Conservation (phyloP, 2,329 filamentous ascomycete genomes). For the Camillea tinctor region DNA sequence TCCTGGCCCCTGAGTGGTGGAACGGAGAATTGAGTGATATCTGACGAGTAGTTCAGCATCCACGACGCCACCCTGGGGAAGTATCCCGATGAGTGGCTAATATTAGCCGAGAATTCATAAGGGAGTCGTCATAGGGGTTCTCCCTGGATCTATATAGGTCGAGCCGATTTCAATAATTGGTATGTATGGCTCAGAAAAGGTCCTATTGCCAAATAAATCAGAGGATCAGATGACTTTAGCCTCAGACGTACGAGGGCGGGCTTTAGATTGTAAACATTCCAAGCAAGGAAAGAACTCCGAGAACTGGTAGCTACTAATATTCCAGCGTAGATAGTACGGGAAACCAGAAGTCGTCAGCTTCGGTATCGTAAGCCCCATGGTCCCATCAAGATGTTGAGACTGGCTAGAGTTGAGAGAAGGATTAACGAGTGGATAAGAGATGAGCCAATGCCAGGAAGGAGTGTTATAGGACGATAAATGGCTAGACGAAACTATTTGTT, state of each 20-base stretch:
- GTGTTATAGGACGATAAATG: constrained; percentile 5
- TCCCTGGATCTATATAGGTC: not conserved
- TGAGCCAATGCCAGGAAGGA: constrained; percentile 8
- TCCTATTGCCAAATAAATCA: not conserved
- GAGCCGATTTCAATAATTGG: not conserved
- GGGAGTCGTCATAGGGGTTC: not conserved
- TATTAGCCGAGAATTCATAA: not conserved
- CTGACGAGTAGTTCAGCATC: not conserved
- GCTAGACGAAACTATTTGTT: constrained; percentile 13
- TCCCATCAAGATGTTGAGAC: constrained; percentile 4
- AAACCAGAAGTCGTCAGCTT: constrained; percentile 6
- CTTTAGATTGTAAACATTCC: not conserved
- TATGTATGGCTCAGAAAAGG: not conserved
- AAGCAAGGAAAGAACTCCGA: constrained; percentile 1
- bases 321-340: constrained; percentile 5
- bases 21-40: not conserved
- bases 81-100: not conserved
- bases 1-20: not conserved
- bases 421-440: constrained; percentile 6
- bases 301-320: constrained; percentile 2
- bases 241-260: not conserved
- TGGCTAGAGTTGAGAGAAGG: constrained; percentile 2
- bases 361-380: not conserved
- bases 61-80: not conserved
- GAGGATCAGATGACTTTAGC: constrained; percentile 1